These are phyloP conservation scores for Xylaria digitata DNA, from an alignment of 2,329 filamentous ascomycete species.

Conservation along the genomic window DNA sequence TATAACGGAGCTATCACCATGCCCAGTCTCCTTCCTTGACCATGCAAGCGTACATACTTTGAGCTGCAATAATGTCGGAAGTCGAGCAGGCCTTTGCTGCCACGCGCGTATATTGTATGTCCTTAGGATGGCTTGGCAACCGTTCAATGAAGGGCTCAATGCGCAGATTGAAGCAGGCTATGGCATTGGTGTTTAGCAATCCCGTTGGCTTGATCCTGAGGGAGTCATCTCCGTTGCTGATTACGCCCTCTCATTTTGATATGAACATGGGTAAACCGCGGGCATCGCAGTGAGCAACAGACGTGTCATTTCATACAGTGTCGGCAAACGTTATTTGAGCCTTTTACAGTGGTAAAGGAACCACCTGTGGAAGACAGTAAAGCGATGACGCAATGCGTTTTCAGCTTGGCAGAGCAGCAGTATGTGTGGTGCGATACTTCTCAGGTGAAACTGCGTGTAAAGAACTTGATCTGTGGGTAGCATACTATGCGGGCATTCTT, in stretches of 20 bases:
- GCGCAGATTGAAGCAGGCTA: constrained; percentile 45
- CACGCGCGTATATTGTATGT: constrained; percentile 58
- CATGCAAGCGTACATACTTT: constrained; percentile 31
- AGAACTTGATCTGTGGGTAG: constrained; percentile 17
- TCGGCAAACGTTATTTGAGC: constrained; percentile 2
- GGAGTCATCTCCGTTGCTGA: constrained; percentile 30
- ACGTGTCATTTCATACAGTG: constrained; percentile 26
- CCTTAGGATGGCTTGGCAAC: constrained; percentile 66
- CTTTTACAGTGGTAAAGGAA: constrained; percentile 18
- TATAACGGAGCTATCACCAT: constrained; percentile 43
- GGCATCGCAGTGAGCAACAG: constrained; percentile 65
- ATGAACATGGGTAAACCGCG: constrained; percentile 52
- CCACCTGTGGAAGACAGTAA: constrained; percentile 4
- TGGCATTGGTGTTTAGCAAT: constrained; percentile 43
- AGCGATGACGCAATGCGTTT: constrained; percentile 21
- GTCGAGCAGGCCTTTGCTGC: constrained; percentile 70
- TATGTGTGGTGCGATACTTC: constrained; percentile 3
- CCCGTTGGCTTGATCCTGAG: constrained; percentile 39
- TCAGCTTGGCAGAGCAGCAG: constrained; percentile 38
- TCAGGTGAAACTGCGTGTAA: constrained; percentile 9
- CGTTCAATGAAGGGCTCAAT: constrained; percentile 48
- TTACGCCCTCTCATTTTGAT: constrained; percentile 34
- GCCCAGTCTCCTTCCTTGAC: constrained; percentile 56
- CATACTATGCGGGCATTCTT: background rate
- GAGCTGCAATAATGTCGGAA: constrained; percentile 56